Evolutionary conservation across 805 yeast species (phyloP).

Genomic region (Wickerhamiella allomyrinae): DNA sequence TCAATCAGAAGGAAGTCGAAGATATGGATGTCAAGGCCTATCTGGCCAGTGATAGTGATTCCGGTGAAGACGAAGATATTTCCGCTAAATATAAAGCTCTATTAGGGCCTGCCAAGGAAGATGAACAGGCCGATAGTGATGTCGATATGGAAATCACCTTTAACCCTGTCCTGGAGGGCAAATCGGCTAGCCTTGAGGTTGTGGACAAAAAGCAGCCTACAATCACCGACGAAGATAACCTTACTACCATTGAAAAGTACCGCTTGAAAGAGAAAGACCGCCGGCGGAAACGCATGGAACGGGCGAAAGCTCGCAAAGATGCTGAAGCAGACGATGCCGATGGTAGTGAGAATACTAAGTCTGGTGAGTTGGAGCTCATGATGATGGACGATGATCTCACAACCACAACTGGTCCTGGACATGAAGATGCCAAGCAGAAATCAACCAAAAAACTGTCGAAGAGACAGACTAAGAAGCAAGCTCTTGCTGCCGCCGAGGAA

Average conservation of each 20-base stretch:
- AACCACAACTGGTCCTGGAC: constrained; percentile 61
- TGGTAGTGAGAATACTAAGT: constrained; percentile 30
- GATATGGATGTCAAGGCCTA: constrained; percentile 66
- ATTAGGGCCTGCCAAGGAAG: constrained; percentile 19
- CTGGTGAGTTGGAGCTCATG: constrained; percentile 60
- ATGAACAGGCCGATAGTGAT: constrained; percentile 29
- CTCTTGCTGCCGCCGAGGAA: constrained; percentile 33
- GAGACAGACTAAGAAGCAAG: constrained; percentile 30
- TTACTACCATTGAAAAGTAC: constrained; percentile 64
- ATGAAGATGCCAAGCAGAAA: constrained; percentile 50
- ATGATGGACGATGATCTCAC: constrained; percentile 62
- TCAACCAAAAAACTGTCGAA: constrained; percentile 28
- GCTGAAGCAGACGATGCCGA: constrained; percentile 31
- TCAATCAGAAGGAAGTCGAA: constrained; percentile 59
- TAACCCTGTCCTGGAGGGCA: constrained; percentile 64
- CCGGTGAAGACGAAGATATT: constrained; percentile 12
- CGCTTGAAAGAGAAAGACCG: constrained; percentile 87
- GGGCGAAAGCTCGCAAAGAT: constrained; percentile 46
- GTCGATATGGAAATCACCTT: constrained; percentile 93
- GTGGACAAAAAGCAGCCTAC: constrained; percentile 3
- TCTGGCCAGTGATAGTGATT: constrained; percentile 24
- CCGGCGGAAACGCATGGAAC: constrained; percentile 68
- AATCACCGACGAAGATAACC: constrained; percentile 34
- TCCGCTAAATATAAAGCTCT: constrained; percentile 17
- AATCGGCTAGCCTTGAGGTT: constrained; percentile 22